Evolutionary conservation across 176 grass and related monocot species (phyloP), one percentile per base, ranked within the genome.

Genomic region (Hordeum marinum): DNA sequence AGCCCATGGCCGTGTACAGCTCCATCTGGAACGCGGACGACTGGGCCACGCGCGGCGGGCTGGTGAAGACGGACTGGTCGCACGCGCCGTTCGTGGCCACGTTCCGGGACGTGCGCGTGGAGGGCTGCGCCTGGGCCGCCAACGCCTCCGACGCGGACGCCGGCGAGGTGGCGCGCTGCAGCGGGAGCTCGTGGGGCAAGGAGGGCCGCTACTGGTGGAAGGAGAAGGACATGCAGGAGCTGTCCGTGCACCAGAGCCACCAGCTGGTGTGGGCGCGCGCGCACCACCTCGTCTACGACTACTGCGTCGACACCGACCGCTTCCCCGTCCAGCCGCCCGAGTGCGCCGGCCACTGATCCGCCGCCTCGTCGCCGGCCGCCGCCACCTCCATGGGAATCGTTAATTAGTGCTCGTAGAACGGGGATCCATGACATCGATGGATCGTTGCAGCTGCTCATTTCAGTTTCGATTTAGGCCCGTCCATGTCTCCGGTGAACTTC

Each of bases 1-100:
- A 92, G 75, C 93, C 96, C 7, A 99, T 99, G 96, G 75, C 89
- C 2, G 93, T 99, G 25, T 99, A 96, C 90, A 96, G 93, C 88
- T 99, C 96, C 0, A 94, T 99, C 75, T 99, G 96, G 96, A 99
- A 94, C 84, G 96, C 96, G 39, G 96, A 99, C 76, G 96, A 99
- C 82, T 99, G 96, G 96, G 96, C 93, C 63, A 99, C 96, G n/a
- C 89, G 95, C 76, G 96, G 96, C 3, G 96, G 96, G 2, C 87
- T 90, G 3, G 93, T 99, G 7, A 99, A 99, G 91, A 99, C 96
- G 17, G 94, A 99, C 88, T 99, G 96, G 96, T 89, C 88, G 69
- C 96, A 99, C 86, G 96, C 93, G 57, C 96, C 96, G 2, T 99
- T 99, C 79, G 88, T 96, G 41, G 83, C 67, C 57, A 88, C 96